Conservation (phyloP, 768 basidiomycete species). For the Leccinum imitatum region DNA sequence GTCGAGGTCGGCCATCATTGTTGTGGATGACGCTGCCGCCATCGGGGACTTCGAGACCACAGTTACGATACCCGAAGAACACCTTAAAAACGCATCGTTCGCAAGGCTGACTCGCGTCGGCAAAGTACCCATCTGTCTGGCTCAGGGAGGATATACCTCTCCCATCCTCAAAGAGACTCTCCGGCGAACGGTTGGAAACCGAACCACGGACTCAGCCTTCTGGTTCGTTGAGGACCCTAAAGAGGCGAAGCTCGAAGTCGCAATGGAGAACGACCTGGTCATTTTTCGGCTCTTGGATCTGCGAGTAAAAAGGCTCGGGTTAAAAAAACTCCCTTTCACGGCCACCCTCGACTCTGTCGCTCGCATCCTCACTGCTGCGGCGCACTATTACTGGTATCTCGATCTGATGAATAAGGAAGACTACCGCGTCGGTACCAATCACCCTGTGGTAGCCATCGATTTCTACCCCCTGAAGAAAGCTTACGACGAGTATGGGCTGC, state of each 20-base stretch:
- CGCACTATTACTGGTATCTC: slow-evolving; percentile 1
- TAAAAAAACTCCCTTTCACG: not conserved
- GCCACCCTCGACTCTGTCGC: not conserved
- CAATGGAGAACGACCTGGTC: slow-evolving; percentile 1
- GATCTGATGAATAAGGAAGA: not conserved
- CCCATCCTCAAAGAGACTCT: not conserved
- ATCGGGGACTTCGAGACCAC: slow-evolving; percentile 18
- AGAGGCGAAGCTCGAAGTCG: slow-evolving; percentile 6
- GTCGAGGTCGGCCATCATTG: not conserved
- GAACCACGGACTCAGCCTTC: not conserved
- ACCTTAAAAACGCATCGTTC: not conserved
- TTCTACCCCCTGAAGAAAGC: not conserved
- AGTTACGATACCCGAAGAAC: not conserved
- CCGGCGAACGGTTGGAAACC: not conserved
- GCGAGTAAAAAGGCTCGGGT: not conserved
- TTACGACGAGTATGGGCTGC: not conserved
- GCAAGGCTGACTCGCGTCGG: not conserved
- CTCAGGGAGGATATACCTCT: not conserved
- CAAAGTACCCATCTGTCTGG: slow-evolving; percentile 3
- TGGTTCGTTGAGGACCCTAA: not conserved
- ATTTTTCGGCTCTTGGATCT: not conserved
- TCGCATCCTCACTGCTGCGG: not conserved
- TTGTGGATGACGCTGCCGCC: slow-evolving; percentile 9
- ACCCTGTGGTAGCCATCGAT: not conserved
- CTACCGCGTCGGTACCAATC: not conserved